phyloP scores from a whole-genome alignment of 177 flowering plant genomes.

The Tripterygium wilfordii region DNA sequence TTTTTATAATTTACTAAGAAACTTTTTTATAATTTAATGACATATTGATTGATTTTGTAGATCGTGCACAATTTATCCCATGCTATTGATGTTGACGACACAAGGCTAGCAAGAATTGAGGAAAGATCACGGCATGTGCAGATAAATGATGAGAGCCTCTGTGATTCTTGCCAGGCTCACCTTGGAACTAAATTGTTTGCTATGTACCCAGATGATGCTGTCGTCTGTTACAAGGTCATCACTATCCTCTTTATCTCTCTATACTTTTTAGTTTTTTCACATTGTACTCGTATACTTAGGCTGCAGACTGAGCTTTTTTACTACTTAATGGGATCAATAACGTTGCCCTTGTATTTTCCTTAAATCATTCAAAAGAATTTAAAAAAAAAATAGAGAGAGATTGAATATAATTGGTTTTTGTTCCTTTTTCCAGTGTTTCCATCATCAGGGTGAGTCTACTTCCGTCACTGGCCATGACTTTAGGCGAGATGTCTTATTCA shows the following conservation, averaged over 20 bases:
- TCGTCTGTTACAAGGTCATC: slow-evolving; percentile 95
- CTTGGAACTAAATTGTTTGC: slow-evolving; percentile 99
- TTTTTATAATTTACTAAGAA: not conserved
- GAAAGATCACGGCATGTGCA: slow-evolving; percentile 89
- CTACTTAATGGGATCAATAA: no score
- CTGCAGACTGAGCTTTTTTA: no score
- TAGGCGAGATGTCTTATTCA: slow-evolving; percentile 46
- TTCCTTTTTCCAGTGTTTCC: slow-evolving; percentile 60
- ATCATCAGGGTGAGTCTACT: slow-evolving; percentile 81
- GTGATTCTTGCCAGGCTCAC: slow-evolving; percentile 97
- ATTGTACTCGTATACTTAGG: not conserved
- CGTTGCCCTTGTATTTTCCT: no score
- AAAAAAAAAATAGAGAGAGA: no score
- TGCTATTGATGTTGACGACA: slow-evolving; percentile 71
- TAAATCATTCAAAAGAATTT: no score
- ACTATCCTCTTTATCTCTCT: not conserved
- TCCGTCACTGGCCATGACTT: slow-evolving; percentile 75
- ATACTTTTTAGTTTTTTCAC: not conserved
- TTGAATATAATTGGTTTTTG: not conserved
- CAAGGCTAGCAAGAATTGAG: slow-evolving; percentile 75
- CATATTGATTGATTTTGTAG: no score
- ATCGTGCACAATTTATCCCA: slow-evolving; percentile 78
- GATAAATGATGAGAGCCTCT: slow-evolving; percentile 91
- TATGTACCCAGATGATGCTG: slow-evolving; percentile 93
- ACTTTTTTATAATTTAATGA: no score